Conservation (phyloP, 495 filamentous ascomycete species). For the Cetradonia linearis region DNA sequence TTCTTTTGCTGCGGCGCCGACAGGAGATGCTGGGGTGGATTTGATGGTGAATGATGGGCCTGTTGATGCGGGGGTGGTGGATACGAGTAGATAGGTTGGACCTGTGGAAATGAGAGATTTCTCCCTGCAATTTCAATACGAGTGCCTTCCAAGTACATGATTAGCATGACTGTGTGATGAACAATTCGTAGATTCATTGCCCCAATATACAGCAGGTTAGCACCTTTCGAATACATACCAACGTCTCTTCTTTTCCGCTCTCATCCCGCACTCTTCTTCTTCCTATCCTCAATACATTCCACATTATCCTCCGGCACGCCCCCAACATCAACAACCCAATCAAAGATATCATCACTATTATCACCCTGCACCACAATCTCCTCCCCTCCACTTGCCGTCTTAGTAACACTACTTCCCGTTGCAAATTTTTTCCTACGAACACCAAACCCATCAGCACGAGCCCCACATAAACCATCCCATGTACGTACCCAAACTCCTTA, state of each 20-base stretch:
- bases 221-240: background rate
- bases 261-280: slow-evolving; percentile 53
- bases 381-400: slow-evolving; percentile 73
- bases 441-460: background rate
- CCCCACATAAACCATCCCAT: background rate
- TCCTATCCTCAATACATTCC: slow-evolving; percentile 87
- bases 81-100: background rate
- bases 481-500: slow-evolving; percentile 77
- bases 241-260: background rate
- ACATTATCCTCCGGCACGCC: slow-evolving; percentile 87
- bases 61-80: background rate
- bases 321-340: slow-evolving; percentile 78
- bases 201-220: background rate
- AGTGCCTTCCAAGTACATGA: background rate
- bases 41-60: background rate
- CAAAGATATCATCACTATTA: slow-evolving; percentile 86
- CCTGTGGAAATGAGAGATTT: background rate
- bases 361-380: slow-evolving; percentile 98
- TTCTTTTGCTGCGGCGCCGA: background rate
- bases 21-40: background rate
- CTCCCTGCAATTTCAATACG: background rate
- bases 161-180: background rate
- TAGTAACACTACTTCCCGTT: slow-evolving; percentile 85
- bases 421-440: slow-evolving; percentile 41
- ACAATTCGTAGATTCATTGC: too few species aligned